Conservation (phyloP, 148 eudicot species). For the Vaccinium myrtillus region DNA sequence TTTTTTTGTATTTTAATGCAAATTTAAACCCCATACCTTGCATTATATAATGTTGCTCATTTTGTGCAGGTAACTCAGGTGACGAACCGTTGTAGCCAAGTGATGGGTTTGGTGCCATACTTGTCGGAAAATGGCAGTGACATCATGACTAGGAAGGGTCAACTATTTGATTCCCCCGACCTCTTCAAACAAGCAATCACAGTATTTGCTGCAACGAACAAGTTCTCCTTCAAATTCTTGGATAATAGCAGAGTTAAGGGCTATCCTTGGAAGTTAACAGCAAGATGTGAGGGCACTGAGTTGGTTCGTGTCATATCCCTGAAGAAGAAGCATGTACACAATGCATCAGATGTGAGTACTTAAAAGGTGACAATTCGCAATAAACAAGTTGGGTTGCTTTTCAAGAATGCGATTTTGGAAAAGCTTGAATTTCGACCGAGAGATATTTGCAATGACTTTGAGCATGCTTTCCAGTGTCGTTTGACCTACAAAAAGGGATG, state of each 20-base stretch:
- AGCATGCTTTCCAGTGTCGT: background rate
- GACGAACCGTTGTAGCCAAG: too few relatives aligned
- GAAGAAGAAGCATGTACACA: background rate
- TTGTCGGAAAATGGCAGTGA: too few relatives aligned
- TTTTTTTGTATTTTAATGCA: too few relatives aligned
- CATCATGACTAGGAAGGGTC: too few relatives aligned
- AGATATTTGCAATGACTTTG: background rate
- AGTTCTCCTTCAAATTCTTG: too few relatives aligned
- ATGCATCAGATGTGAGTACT: background rate
- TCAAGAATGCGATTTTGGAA: background rate
- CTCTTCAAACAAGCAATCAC: too few relatives aligned
- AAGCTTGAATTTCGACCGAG: background rate
- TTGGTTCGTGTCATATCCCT: background rate
- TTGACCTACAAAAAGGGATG: background rate
- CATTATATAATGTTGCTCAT: too few relatives aligned
- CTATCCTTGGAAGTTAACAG: background rate
- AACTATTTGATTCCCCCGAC: too few relatives aligned
- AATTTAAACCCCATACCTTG: too few relatives aligned
- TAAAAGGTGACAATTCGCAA: background rate
- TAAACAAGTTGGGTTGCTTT: background rate
- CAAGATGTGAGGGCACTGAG: background rate
- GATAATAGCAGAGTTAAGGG: background rate
- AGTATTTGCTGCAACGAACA: too few relatives aligned
- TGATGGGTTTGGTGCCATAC: too few relatives aligned
- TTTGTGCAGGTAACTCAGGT: too few relatives aligned